Conservation (phyloP, 106 monocot species). For the Dendrobium officinale region DNA sequence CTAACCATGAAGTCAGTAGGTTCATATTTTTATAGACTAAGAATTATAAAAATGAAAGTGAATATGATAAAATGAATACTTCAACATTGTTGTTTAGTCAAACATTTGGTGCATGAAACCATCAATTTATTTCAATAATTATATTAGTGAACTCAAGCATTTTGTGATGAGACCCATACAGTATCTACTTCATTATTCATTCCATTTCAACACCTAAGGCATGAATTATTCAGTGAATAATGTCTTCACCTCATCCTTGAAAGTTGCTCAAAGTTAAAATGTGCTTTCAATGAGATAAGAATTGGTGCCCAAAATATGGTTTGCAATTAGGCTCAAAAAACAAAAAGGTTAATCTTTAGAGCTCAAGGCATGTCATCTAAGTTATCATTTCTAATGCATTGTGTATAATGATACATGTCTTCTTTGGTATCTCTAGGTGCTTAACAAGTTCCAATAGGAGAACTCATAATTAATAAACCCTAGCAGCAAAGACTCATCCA, state of each 20-base stretch:
- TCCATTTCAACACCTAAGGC: no score
- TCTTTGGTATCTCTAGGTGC: no score
- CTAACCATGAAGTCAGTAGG: neutral
- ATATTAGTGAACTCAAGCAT: neutral
- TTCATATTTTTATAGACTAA: neutral
- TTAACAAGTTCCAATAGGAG: no score
- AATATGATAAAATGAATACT: neutral
- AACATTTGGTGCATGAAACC: neutral
- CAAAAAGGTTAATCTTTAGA: neutral
- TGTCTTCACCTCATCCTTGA: neutral
- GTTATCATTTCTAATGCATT: neutral
- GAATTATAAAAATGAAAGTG: neutral
- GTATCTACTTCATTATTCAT: neutral
- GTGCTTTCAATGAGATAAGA: neutral
- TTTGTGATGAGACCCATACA: neutral
- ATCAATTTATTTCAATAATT: neutral
- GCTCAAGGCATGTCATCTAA: neutral
- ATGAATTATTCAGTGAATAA: neutral
- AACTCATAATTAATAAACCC: no score
- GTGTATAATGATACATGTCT: no score
- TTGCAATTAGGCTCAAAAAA: neutral
- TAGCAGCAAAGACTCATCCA: no score
- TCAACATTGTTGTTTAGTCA: neutral
- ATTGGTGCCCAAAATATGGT: neutral
- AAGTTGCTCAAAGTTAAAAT: neutral